Conservation (phyloP, 139 green algal genomes). For the Pycnococcus provasolii region DNA sequence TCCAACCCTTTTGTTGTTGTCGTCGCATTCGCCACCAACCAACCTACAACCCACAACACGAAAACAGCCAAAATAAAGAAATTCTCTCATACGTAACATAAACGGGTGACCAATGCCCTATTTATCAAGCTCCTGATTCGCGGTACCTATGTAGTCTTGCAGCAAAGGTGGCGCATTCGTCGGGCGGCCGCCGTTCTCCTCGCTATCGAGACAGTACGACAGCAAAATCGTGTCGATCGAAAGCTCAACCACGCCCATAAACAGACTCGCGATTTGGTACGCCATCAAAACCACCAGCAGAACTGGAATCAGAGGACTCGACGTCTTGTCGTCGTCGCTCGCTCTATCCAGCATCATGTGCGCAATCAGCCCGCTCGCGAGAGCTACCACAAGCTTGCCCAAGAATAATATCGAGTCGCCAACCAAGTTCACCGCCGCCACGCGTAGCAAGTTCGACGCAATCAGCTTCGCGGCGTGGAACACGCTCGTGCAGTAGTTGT, state of each 20-base stretch:
- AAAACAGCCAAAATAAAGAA: no score
- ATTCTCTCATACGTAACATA: no score
- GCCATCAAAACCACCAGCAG: constrained; percentile 17
- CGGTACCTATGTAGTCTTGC: background rate
- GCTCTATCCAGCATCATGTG: constrained; percentile 24
- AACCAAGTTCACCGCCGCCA: constrained; percentile 62
- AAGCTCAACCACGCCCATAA: constrained; percentile 35
- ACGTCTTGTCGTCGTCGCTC: constrained; percentile 9
- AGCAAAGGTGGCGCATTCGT: constrained; percentile 24
- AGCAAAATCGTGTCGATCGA: constrained; percentile 37
- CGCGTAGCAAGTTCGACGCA: constrained; percentile 52
- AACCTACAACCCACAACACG: no score
- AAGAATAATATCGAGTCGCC: constrained; percentile 63
- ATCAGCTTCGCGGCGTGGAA: constrained; percentile 44
- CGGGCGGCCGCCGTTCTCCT: constrained; percentile 27
- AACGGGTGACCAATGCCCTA: no score
- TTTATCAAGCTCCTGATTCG: no score
- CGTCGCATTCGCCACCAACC: no score
- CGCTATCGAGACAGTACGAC: constrained; percentile 36
- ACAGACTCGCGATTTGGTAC: constrained; percentile 21
- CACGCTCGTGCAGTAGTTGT: constrained; percentile 49
- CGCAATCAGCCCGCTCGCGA: constrained; percentile 33
- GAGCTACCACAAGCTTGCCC: constrained; percentile 56
- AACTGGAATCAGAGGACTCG: constrained; percentile 28
- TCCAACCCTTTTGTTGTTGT: no score